A percentile compares a stretch with the other conserved stretches of the same genome.
phyloP scores from a whole-genome alignment of 371 early-diverging fungal genomes.

The Smittium culicis region DNA sequence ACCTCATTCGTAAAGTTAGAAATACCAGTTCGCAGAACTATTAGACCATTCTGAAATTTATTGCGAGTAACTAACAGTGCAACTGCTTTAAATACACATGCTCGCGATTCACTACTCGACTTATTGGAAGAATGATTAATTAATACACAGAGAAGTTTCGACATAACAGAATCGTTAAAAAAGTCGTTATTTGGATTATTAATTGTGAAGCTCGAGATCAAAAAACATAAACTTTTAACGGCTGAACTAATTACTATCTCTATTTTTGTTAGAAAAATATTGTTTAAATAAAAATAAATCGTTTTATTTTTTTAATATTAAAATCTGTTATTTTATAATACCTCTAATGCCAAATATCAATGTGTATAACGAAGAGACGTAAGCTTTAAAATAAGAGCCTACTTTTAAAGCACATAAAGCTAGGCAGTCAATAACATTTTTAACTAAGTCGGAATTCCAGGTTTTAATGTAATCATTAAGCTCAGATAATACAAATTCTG shows the following conservation, averaged over 20 bases:
- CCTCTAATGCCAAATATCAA: conserved; percentile 16
- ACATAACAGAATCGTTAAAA: not conserved
- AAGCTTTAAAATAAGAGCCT: conserved; percentile 16
- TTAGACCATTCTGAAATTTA: conserved; percentile 48
- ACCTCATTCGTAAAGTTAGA: conserved; percentile 55
- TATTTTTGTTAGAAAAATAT: too few relatives aligned
- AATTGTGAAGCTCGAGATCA: conserved; percentile 19
- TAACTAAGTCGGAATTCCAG: conserved; percentile 15
- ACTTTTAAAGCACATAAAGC: conserved; percentile 21
- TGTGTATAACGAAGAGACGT: conserved; percentile 18
- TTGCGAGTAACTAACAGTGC: not conserved
- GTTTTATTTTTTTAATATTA: too few relatives aligned
- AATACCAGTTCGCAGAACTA: conserved; percentile 61
- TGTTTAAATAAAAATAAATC: too few relatives aligned
- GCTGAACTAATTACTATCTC: not conserved
- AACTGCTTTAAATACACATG: not conserved
- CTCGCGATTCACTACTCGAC: not conserved
- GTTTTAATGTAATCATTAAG: conserved; percentile 22
- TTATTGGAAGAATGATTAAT: not conserved
- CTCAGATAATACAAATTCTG: conserved; percentile 19
- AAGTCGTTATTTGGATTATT: not conserved
- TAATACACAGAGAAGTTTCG: not conserved
- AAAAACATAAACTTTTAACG: not conserved
- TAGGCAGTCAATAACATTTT: conserved; percentile 18
- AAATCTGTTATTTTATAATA: too few relatives aligned